These are phyloP conservation scores for Reutealis trisperma DNA, from an alignment of 345 rosid genomes.

Conservation along the genomic window DNA sequence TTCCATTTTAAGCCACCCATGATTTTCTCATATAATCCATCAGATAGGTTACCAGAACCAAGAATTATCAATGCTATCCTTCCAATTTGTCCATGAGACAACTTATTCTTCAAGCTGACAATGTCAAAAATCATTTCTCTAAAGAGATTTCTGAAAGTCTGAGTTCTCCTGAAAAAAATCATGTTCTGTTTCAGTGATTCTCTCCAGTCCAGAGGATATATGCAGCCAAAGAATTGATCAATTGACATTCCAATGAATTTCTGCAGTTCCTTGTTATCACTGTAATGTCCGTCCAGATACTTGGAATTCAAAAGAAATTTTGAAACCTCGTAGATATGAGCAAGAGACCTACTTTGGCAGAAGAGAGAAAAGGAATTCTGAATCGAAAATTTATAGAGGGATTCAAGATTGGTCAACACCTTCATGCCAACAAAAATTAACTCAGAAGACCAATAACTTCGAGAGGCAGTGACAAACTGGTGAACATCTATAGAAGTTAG, in stretches of 20 bases:
- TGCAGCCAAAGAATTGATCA: slow-evolving; percentile 10
- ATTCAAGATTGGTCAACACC: slow-evolving; percentile 38
- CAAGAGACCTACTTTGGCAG: slow-evolving; percentile 24
- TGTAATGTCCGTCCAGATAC: not conserved
- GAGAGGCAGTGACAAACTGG: slow-evolving; percentile 38
- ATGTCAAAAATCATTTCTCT: slow-evolving; percentile 19
- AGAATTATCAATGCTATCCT: slow-evolving; percentile 36
- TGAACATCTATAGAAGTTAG: slow-evolving; percentile 19
- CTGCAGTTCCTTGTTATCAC: not conserved
- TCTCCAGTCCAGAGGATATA: slow-evolving; percentile 45
- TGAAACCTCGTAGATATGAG: slow-evolving; percentile 32
- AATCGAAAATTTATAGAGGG: slow-evolving; percentile 4
- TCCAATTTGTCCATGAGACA: slow-evolving; percentile 45
- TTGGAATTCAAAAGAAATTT: slow-evolving; percentile 32
- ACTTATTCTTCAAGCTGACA: not conserved
- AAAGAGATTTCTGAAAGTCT: slow-evolving; percentile 13
- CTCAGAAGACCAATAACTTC: slow-evolving; percentile 39
- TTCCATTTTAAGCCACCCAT: slow-evolving; percentile 10
- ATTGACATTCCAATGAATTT: slow-evolving; percentile 22
- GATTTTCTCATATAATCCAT: slow-evolving; percentile 13
- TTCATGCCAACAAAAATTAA: slow-evolving; percentile 40
- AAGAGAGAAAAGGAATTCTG: slow-evolving; percentile 26
- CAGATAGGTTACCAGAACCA: slow-evolving; percentile 31
- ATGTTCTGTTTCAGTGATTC: slow-evolving; percentile 14
- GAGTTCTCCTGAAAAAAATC: slow-evolving; percentile 28